phyloP scores from a whole-genome alignment of 768 basidiomycete genomes.

The Termitomyces sp. region DNA sequence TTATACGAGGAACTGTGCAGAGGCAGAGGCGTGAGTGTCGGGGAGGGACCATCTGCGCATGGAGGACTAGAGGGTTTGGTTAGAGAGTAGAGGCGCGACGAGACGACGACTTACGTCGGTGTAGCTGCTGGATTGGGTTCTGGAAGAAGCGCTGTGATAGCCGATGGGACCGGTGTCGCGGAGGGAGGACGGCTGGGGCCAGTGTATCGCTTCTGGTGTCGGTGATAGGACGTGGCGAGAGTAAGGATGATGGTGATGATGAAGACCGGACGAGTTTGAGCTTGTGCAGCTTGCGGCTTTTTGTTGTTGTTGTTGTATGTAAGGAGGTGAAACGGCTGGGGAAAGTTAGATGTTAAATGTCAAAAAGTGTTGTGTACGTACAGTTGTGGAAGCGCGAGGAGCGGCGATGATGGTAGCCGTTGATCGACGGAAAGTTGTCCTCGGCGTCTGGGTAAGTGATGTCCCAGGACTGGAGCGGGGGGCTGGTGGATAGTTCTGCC shows the following conservation, averaged over 20 bases:
- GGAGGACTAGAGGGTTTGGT: not conserved
- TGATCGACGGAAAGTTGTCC: conserved; percentile 3
- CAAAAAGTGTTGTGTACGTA: conserved; percentile 7
- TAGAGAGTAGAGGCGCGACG: not conserved
- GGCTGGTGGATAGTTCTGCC: not conserved
- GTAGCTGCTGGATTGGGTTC: not conserved
- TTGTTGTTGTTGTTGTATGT: conserved; percentile 10
- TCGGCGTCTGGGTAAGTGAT: conserved; percentile 14
- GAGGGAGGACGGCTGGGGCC: not conserved
- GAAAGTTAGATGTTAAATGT: not conserved
- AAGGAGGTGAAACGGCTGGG: conserved; percentile 12
- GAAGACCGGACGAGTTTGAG: conserved; percentile 12
- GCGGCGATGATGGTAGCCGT: conserved; percentile 3
- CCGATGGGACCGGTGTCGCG: conserved; percentile 6
- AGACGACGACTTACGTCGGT: conserved; percentile 4
- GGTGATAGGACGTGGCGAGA: not conserved
- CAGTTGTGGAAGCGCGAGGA: conserved; percentile 11
- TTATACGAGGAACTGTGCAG: not conserved
- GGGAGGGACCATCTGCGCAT: conserved; percentile 14
- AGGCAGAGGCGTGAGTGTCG: conserved; percentile 1
- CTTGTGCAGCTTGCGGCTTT: conserved; percentile 8
- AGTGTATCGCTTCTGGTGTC: not conserved
- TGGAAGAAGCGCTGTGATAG: not conserved
- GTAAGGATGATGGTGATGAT: not conserved
- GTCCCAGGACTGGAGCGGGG: conserved; percentile 13